Conservation (phyloP, 2,329 filamentous ascomycete species). For the Immersiporthe knoxdaviesiana region DNA sequence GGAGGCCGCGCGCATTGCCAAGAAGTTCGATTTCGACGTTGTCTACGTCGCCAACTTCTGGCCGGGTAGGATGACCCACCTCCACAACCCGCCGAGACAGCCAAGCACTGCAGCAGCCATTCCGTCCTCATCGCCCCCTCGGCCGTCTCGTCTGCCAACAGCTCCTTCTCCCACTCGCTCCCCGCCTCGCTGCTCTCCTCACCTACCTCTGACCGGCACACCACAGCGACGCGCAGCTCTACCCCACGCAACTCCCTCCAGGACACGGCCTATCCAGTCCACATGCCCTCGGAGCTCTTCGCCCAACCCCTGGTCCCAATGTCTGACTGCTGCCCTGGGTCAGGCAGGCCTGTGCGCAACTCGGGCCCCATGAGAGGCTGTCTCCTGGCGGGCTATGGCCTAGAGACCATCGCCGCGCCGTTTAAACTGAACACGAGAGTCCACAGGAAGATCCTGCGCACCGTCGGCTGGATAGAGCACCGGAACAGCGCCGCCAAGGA, state of each 20-base stretch:
- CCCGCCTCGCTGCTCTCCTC: conserved; percentile 27
- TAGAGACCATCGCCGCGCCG: conserved; percentile 54
- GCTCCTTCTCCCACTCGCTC: conserved; percentile 16
- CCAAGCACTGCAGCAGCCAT: conserved; percentile 11
- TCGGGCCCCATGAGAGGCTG: conserved; percentile 47
- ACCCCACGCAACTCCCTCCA: conserved; percentile 29
- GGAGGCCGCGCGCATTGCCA: conserved; percentile 58
- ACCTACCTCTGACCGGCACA: conserved; percentile 15
- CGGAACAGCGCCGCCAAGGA: conserved; percentile 45
- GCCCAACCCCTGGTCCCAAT: conserved; percentile 17
- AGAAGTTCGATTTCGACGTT: conserved; percentile 59
- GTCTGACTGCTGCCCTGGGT: conserved; percentile 30
- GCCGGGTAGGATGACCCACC: conserved; percentile 44
- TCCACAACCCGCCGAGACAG: conserved; percentile 28
- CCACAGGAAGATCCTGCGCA: conserved; percentile 53
- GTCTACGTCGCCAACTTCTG: conserved; percentile 63
- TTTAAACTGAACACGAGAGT: conserved; percentile 55
- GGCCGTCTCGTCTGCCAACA: conserved; percentile 15
- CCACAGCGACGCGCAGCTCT: conserved; percentile 19
- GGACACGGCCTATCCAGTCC: conserved; percentile 1
- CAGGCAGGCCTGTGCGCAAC: conserved; percentile 27
- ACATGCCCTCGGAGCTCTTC: conserved; percentile 6
- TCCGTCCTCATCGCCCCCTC: conserved; percentile 1
- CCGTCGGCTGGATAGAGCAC: conserved; percentile 58
- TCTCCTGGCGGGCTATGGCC: conserved; percentile 58